These are phyloP conservation scores for Aspergillus ostianus DNA, from an alignment of 495 filamentous ascomycete species.

Conservation along the genomic window DNA sequence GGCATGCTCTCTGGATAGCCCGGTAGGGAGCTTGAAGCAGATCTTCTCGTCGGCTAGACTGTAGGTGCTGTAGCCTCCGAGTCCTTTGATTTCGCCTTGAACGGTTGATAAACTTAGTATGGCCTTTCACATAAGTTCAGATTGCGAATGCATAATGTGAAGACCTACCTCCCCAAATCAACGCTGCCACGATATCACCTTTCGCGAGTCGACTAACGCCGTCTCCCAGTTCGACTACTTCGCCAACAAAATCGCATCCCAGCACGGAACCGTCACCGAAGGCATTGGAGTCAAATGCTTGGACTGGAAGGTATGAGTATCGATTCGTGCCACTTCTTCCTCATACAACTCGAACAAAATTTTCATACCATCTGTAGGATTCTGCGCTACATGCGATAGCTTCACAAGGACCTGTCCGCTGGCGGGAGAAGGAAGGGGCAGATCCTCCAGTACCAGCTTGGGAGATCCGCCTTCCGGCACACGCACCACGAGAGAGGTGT, in stretches of 20 bases:
- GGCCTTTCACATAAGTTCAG: background rate
- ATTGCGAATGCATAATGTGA: background rate
- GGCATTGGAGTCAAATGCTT: constrained; percentile 25
- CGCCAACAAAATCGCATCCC: constrained; percentile 54
- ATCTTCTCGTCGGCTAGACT: constrained; percentile 27
- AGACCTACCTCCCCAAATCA: constrained; percentile 27
- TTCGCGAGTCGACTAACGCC: constrained; percentile 38
- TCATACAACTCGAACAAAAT: no score
- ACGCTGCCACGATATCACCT: constrained; percentile 36
- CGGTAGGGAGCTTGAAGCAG: constrained; percentile 22
- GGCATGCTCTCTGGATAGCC: constrained; percentile 21
- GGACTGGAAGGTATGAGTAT: constrained; percentile 11
- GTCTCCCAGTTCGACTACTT: constrained; percentile 47
- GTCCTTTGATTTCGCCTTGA: constrained; percentile 20
- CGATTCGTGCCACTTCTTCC: no score
- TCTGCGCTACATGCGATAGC: constrained; percentile 30
- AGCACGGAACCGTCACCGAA: constrained; percentile 40
- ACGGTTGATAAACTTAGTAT: no score
- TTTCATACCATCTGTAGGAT: constrained; percentile 28
- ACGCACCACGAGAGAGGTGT: background rate
- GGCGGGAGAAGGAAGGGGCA: constrained; percentile 11
- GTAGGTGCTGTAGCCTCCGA: constrained; percentile 25
- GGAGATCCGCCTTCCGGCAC: background rate
- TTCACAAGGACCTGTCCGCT: constrained; percentile 26
- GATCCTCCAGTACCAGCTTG: background rate